Base-by-base conservation (phyloP, 192 early-diverging fungal genomes). In the Coemansia erecta region DNA sequence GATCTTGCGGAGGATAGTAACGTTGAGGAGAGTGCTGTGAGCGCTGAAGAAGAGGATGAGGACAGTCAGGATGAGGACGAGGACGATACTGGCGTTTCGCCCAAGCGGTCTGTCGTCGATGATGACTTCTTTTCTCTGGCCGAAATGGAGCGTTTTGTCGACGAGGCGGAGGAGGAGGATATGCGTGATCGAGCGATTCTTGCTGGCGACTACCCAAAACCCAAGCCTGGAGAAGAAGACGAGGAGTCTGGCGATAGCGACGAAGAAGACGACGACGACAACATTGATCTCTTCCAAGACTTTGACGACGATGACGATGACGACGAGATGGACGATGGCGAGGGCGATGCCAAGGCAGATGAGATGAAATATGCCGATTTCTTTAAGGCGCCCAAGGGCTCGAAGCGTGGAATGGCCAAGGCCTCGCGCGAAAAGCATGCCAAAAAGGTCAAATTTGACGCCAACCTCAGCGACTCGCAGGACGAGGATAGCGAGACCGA, bases 61-160 rank as follows among this genome's bases (percentile, higher is more conserved):
- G 81, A 80, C 12, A 70, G 73, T 24, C 70, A 80, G 26, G 63
- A 73, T 21, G 68, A 77, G 37, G 68, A 69, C 8, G 58, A 51
- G 35, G 62, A 57, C 8, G 56, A 48, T 44, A 63, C 31, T 8
- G 24, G 60, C 53, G 61, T 18, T 24, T 50, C 23, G 6, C 14
- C 53, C 12, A 80, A 82, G 62, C 64, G 50, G 2, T 88, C 89
- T 22, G 84, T 87, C 48, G 73, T 98, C 0, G 94, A 96, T 64
- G 94, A 98, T 72, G 88, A 94, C 15, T 97, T 97, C 65, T 98
- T 98, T 68, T 86, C 83, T n/a, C 66, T 92, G n/a, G 83, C 81
- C 11, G 90, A 96, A 57, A 84, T 97, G 82, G 90, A 92, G 26
- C 71, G 80, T 60, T 97, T 97, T 83, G 93, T 92, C 15, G 88